Base-by-base conservation (phyloP, 139 green algal species). In the Chlorella sorokiniana region DNA sequence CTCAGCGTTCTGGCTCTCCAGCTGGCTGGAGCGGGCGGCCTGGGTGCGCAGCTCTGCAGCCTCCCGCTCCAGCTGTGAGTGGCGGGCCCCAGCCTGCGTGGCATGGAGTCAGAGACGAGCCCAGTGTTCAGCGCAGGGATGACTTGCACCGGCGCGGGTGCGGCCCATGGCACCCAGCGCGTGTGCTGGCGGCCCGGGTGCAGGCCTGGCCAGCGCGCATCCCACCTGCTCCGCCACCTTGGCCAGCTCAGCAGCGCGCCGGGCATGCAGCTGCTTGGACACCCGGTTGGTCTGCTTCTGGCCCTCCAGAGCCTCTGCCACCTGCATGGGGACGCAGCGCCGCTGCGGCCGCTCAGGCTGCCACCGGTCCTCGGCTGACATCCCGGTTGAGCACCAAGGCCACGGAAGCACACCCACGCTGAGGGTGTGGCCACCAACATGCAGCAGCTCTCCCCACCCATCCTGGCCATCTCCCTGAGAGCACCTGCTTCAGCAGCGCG, bases 401-500 rank as follows among this genome's bases (percentile, higher is more conserved):
- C n/a, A n/a, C 31, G 31, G n/a, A 69, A 31, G 1, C 10, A 8
- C 2, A 65, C 18, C 27, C 59, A 9, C 6, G 27, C 2, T 65
- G 59, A 1, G 27, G 59, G 5, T 25, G 59, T 2, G 27, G 59
- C 27, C 25, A 4, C 59, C 59, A 65, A 29, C 4, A 37, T 29
- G 14, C 14, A 23, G 2, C 31, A 29, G 8, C 33, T 25, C 59
- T 29, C 9, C 4, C 59, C 18, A 3, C 59, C 6, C 3, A 65
- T 37, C 18, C 25, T 3, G 27, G 59, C 64, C 20, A n/a, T n/a
- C n/a, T n/a, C n/a, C n/a, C n/a, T n/a, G n/a, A n/a, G n/a, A n/a
- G n/a, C 35, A 78, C 71, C 71, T 78, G 40, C 54, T 69, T 78
- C 79, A 79, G 67, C 48, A 84, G 71, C 31, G 69, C 67, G 16